Evolutionary conservation across 176 grass and related monocot genomes (phyloP).

Genomic region (Triticum turgidum): DNA sequence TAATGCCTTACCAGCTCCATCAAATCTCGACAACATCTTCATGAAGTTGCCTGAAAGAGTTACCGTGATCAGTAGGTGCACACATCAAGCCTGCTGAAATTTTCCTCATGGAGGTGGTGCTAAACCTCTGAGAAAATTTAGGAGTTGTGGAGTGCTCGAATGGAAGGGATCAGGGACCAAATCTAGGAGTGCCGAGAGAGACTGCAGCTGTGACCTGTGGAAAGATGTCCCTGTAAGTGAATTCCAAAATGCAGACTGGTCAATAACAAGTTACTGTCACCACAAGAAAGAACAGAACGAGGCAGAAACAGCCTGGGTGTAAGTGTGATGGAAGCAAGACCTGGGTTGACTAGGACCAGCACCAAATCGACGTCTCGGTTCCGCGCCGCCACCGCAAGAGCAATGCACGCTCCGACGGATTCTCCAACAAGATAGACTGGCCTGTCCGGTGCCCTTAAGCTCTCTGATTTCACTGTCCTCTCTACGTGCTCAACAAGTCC

Average conservation of each 20-base stretch:
- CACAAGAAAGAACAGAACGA: not conserved
- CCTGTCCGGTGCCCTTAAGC: slow-evolving; percentile 22
- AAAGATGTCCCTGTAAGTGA: slow-evolving; percentile 52
- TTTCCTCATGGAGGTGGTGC: not conserved
- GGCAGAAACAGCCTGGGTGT: not conserved
- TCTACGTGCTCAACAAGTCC: slow-evolving; percentile 71
- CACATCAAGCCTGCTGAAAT: not conserved
- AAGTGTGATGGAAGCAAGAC: slow-evolving; percentile 29
- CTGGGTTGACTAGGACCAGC: slow-evolving; percentile 83
- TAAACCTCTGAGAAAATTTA: slow-evolving; percentile 63
- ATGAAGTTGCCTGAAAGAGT: slow-evolving; percentile 41
- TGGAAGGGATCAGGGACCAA: slow-evolving; percentile 53
- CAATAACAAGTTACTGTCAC: not conserved
- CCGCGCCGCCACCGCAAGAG: slow-evolving; percentile 64
- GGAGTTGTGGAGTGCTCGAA: slow-evolving; percentile 41
- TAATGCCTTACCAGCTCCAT: slow-evolving; percentile 17
- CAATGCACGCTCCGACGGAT: slow-evolving; percentile 78
- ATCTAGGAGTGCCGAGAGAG: slow-evolving; percentile 36
- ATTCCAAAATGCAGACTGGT: not conserved
- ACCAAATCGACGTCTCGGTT: slow-evolving; percentile 66
- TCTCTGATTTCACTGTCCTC: slow-evolving; percentile 58
- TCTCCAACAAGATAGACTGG: slow-evolving; percentile 80
- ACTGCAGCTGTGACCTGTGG: slow-evolving; percentile 48
- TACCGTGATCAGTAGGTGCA: slow-evolving; percentile 5
- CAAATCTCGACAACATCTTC: slow-evolving; percentile 30